phyloP scores from a whole-genome alignment of 2,329 filamentous ascomycete species.

The Tolypocladium guangdongense region DNA sequence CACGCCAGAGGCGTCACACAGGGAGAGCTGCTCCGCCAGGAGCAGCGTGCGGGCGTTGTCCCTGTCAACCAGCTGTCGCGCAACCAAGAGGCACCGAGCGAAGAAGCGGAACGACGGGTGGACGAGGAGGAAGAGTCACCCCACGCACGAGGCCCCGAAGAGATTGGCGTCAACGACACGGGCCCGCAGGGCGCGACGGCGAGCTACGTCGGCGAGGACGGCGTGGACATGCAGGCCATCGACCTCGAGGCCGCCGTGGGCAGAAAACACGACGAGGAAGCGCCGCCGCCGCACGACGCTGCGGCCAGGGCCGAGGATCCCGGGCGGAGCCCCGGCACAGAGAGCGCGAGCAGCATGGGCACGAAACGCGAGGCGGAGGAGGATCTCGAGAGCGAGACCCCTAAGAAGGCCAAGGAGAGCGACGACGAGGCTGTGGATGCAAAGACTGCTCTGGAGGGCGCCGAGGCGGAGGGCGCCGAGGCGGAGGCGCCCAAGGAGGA shows the following conservation, averaged over 20 bases:
- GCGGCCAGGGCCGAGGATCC: slow-evolving; percentile 16
- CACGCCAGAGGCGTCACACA: slow-evolving; percentile 57
- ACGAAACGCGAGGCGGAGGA: slow-evolving; percentile 47
- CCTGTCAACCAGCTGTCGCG: slow-evolving; percentile 51
- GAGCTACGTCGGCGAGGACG: slow-evolving; percentile 26
- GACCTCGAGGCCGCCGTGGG: slow-evolving; percentile 53
- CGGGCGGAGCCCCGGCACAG: slow-evolving; percentile 14
- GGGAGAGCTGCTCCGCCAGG: slow-evolving; percentile 75
- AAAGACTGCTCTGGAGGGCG: neutral
- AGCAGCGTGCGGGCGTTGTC: slow-evolving; percentile 72
- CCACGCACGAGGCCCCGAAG: slow-evolving; percentile 73
- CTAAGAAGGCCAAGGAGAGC: slow-evolving; percentile 41
- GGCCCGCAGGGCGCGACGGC: slow-evolving; percentile 53
- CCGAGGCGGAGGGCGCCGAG: neutral
- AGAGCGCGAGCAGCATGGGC: slow-evolving; percentile 17
- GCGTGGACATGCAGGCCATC: slow-evolving; percentile 42
- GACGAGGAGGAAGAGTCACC: slow-evolving; percentile 52
- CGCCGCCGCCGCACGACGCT: slow-evolving; percentile 2
- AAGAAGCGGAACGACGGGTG: slow-evolving; percentile 18
- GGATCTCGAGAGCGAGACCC: slow-evolving; percentile 26
- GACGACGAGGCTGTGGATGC: neutral
- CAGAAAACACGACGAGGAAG: slow-evolving; percentile 28
- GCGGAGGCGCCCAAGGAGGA: neutral
- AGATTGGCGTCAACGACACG: slow-evolving; percentile 78
- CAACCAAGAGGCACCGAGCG: slow-evolving; percentile 18